Percentiles rank a stretch among this genome's conserved stretches.
Evolutionary conservation across 2,329 filamentous ascomycete genomes (phyloP).

Genomic region (Teratosphaeria gauchensis): DNA sequence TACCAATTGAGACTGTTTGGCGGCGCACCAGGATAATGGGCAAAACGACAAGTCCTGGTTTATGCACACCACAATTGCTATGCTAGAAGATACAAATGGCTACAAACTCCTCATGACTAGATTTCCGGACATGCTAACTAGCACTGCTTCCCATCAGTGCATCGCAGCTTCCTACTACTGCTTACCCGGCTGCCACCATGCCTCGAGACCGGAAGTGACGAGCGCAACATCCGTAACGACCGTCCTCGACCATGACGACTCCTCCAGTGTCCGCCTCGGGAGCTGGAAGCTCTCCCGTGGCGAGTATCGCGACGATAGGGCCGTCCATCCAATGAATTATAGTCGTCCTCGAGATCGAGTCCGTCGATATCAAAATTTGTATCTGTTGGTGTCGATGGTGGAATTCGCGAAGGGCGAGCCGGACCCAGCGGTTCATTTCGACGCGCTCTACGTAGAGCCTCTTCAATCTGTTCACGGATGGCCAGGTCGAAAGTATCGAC

Average conservation of each 20-base stretch:
- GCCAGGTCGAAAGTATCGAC: too few species aligned
- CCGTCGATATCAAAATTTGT: not conserved
- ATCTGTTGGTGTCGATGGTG: not conserved
- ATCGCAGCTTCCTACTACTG: not conserved
- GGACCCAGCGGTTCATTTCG: too few species aligned
- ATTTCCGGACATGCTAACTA: not conserved
- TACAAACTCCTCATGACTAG: not conserved
- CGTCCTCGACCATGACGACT: not conserved
- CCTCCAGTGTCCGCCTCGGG: not conserved
- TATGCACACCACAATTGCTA: not conserved
- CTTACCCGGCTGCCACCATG: not conserved
- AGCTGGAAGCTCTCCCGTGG: not conserved
- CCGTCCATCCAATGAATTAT: not conserved
- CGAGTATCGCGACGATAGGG: not conserved
- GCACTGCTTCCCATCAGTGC: not conserved
- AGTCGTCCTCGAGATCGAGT: not conserved
- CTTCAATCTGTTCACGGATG: too few species aligned
- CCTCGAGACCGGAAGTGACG: not conserved
- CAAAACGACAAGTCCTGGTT: not conserved
- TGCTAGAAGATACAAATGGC: not conserved
- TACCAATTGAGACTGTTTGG: not conserved
- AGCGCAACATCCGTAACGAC: not conserved
- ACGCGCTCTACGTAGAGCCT: too few species aligned
- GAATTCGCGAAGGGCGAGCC: not conserved
- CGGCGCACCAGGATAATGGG: not conserved